Evolutionary conservation across 202 grass and related monocot species (phyloP).

Genomic region (Eragrostis tef): DNA sequence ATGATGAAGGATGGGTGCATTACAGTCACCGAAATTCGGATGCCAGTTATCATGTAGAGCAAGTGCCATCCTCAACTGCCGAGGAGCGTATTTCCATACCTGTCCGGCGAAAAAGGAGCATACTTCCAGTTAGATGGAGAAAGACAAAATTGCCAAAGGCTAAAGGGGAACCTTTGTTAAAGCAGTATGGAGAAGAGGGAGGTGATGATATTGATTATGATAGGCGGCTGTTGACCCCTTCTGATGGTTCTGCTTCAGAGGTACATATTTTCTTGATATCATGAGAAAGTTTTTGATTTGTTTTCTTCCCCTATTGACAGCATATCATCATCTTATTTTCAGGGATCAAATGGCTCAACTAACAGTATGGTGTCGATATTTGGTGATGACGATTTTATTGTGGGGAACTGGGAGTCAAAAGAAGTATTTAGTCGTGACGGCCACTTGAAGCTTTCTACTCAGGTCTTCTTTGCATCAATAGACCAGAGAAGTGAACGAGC

Average conservation of each 20-base stretch:
- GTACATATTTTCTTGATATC: slow-evolving; percentile 49
- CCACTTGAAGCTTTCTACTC: slow-evolving; percentile 70
- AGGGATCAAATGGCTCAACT: slow-evolving; percentile 62
- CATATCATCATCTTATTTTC: slow-evolving; percentile 47
- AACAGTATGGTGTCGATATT: slow-evolving; percentile 69
- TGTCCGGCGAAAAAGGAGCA: slow-evolving; percentile 63
- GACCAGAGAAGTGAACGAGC: slow-evolving; percentile 91
- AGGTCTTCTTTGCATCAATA: slow-evolving; percentile 93
- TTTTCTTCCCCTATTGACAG: slow-evolving; percentile 25
- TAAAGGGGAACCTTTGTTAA: slow-evolving; percentile 93
- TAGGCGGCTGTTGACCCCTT: slow-evolving; percentile 71
- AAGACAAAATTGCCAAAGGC: slow-evolving; percentile 76
- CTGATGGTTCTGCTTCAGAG: slow-evolving; percentile 62
- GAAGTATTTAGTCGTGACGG: slow-evolving; percentile 83
- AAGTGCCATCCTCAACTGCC: slow-evolving; percentile 46
- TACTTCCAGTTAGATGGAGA: slow-evolving; percentile 85
- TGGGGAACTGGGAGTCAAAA: slow-evolving; percentile 83
- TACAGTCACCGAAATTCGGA: slow-evolving; percentile 84
- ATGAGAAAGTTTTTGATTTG: neutral
- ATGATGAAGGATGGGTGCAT: slow-evolving; percentile 81
- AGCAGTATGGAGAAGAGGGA: slow-evolving; percentile 84
- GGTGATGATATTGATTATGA: slow-evolving; percentile 98
- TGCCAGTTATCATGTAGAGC: slow-evolving; percentile 61
- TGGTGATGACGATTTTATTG: slow-evolving; percentile 88
- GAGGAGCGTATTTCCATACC: slow-evolving; percentile 48